Base-by-base conservation (phyloP, 1,139 yeast genomes). In the Zygoascus sp. region DNA sequence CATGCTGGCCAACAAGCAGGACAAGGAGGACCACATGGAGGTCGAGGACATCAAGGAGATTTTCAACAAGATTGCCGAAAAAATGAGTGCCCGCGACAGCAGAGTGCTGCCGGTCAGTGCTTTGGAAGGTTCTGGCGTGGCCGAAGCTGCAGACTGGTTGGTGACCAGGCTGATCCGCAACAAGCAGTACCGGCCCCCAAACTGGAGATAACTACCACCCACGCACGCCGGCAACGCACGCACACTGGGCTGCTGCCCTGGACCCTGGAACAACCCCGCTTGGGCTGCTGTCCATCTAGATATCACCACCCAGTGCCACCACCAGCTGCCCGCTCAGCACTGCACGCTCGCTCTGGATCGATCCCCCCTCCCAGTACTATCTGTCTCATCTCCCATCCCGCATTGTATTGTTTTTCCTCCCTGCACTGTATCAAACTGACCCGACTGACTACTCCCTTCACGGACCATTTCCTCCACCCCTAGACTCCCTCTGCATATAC, bases 1-100 rank as follows among this genome's bases (percentile, higher is more conserved):
- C 46, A 89, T 92, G 96, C 73, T 92, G 62, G 97, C 97, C 8
- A 92, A 92, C 65, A 92, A 92, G 65, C 97, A 89, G 69, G 98
- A 92, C 66, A 72, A 85, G 49, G 89, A 87, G 41, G 89, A 83
- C 45, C 84, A 88, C 57, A 72, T 90, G 68, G 96, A 81, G 59
- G 80, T 83, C 56, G 77, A 79, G 69, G 80, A 84, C 68, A 75
- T 92, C 64, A 80, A 90, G 74, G 75, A 94, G 76, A 66, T 90
- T 59, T 74, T 92, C 75, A 79, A 90, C 72, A 72, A 81, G 64
- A 76, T 84, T 61, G 83, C 97, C 50, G 78, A 85, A 73, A 77
- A 83, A 58, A 69, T 92, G 61, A 87, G 87, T 57, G 97, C 97
- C 0, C 78, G 96, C 30, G 97, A 92, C 63, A 81, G 89, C 55